Evolutionary conservation across 768 basidiomycete genomes (phyloP).

Genomic region (Clavulina sp.): DNA sequence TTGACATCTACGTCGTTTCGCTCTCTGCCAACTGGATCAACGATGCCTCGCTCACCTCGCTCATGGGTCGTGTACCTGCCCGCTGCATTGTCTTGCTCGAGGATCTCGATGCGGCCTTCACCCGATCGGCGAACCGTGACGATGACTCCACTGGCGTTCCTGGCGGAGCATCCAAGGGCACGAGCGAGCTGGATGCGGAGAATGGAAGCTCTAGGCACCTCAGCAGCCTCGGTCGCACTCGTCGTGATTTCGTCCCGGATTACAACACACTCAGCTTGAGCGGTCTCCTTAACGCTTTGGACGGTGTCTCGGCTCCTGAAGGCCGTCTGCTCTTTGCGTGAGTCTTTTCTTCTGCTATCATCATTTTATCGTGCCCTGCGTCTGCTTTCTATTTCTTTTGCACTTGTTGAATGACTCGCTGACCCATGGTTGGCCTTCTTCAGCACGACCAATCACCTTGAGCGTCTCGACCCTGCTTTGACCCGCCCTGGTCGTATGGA

Average conservation of each 20-base stretch:
- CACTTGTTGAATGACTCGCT: no score
- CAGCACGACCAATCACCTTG: slow-evolving; percentile 83
- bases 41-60: slow-evolving; percentile 65
- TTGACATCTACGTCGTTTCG: slow-evolving; percentile 85
- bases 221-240: background rate
- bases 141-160: slow-evolving; percentile 21
- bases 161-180: background rate
- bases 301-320: slow-evolving; percentile 75
- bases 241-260: background rate
- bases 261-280: slow-evolving; percentile 38
- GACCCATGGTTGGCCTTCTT: background rate
- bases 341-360: slow-evolving; percentile 20
- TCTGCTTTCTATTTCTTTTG: background rate
- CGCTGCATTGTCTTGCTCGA: slow-evolving; percentile 77
- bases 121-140: slow-evolving; percentile 53
- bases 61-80: slow-evolving; percentile 76
- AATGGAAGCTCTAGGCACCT: background rate
- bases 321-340: slow-evolving; percentile 80
- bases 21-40: slow-evolving; percentile 44
- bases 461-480: slow-evolving; percentile 75
- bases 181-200: background rate
- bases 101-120: slow-evolving; percentile 82
- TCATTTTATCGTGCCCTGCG: background rate
- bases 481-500: slow-evolving; percentile 81
- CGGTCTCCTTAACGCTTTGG: slow-evolving; percentile 68